Evolutionary conservation across 1,284 basidiomycete species (phyloP).

Genomic region (Malassezia obtusa): DNA sequence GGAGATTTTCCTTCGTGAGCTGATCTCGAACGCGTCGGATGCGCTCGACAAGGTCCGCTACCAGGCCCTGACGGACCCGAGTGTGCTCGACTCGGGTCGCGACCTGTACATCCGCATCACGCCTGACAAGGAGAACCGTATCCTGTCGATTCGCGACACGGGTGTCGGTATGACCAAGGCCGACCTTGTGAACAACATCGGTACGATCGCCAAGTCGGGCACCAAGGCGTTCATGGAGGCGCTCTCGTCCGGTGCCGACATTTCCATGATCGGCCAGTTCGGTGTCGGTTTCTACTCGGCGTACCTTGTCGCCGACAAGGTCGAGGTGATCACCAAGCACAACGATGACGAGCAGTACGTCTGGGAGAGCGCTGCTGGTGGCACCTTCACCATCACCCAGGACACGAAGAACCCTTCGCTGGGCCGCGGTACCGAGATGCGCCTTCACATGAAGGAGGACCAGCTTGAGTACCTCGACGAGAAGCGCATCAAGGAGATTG

Average conservation of each 20-base stretch:
- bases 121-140: constrained; percentile 86
- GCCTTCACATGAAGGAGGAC: constrained; percentile 95
- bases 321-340: constrained; percentile 98
- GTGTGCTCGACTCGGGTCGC: constrained; percentile 42
- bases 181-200: constrained; percentile 81
- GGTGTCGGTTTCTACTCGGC: constrained; percentile 99
- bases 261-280: constrained; percentile 61
- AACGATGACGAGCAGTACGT: constrained; percentile 99
- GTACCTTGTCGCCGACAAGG: constrained; percentile 95
- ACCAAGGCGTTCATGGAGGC: constrained; percentile 87
- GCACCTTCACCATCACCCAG: constrained; percentile 96
- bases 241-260: constrained; percentile 73
- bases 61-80: constrained; percentile 45
- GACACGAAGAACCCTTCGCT: constrained; percentile 82
- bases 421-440: constrained; percentile 89
- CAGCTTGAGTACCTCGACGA: constrained; percentile 98
- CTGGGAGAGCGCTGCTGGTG: constrained; percentile 98
- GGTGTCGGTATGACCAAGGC: constrained; percentile 69
- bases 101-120: constrained; percentile 48
- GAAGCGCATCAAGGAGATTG: constrained; percentile 97
- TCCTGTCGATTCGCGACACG: constrained; percentile 82
- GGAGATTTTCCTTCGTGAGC: constrained; percentile 47
- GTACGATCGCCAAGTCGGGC: constrained; percentile 97
- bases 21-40: constrained; percentile 48
- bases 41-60: constrained; percentile 48